Evolutionary conservation across 73 alveolate genomes (phyloP), one percentile per base, ranked within the genome.

Genomic region (Paramecium caudatum): DNA sequence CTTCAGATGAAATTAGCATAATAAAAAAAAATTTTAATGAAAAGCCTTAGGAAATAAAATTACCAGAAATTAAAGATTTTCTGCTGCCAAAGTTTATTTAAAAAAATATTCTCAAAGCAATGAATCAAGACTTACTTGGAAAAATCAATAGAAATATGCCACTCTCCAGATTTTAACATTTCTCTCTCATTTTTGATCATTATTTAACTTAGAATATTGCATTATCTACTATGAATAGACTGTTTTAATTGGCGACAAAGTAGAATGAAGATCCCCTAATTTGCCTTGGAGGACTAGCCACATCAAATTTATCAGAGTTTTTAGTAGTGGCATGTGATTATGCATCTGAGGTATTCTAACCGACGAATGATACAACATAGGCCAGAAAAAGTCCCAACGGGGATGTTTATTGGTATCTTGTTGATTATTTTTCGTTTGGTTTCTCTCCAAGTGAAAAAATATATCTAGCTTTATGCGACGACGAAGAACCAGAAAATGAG

Each of bases 271-370:
- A 55, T 55, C 5, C 46, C 80, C n/a, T n/a, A n/a, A n/a, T n/a
- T 23, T 55, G 80, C 4, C 30, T 55, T 10, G 80, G 80, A 5
- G 80, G 80, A 0, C 9, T 55, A 2, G 23, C 80, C 13, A 23
- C 13, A 27, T 19, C 23, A 55, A 55, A 55, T 4, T 43, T 43
- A 27, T 27, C 46, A 9, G 46, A 55, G 10, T 55, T 55, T 23
- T 37, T 43, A 8, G 23, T 55, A 27, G 30, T 55, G 80, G 80
- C 80, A 4, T 55, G 80, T 10, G 80, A 55, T 55, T 55, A 55
- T 55, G 80, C 23, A 55, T 23, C 12, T 55, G 80, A 55, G n/a
- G 30, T 55, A 9, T 55, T 55, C 23, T 27, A 37, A 3, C 23
- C 12, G 1, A 55, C 80, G 12, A 1, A 21, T 9, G 30, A 10